These are phyloP conservation scores for Coniochaeta sp. DNA, from an alignment of 2,329 filamentous ascomycete species.

Conservation along the genomic window DNA sequence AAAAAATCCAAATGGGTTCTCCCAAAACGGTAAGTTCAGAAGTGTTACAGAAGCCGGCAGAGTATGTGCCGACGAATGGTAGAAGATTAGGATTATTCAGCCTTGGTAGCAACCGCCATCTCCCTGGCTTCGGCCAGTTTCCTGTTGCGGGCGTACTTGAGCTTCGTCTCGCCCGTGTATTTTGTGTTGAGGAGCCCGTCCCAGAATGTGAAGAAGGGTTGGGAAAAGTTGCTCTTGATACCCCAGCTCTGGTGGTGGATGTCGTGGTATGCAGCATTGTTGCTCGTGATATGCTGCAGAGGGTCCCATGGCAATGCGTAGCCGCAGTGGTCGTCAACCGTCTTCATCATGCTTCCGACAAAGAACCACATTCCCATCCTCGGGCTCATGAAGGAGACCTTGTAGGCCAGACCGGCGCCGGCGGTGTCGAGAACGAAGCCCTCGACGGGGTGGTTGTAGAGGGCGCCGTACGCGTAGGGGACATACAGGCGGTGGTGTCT, in stretches of 20 bases:
- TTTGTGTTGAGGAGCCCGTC: conserved; percentile 75
- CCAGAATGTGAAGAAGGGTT: conserved; percentile 95
- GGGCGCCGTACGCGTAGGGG: conserved; percentile 90
- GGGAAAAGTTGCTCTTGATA: conserved; percentile 90
- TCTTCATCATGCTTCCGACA: conserved; percentile 84
- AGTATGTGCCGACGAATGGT: neutral
- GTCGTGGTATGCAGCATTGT: conserved; percentile 95
- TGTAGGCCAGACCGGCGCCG: conserved; percentile 77
- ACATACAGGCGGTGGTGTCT: conserved; percentile 96
- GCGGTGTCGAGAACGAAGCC: conserved; percentile 89
- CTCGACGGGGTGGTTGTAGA: conserved; percentile 95
- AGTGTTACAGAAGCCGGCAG: neutral
- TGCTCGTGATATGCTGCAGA: conserved; percentile 82
- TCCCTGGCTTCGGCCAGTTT: conserved; percentile 32
- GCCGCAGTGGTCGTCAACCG: conserved; percentile 94
- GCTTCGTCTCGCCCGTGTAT: conserved; percentile 59
- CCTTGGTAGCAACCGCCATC: conserved; percentile 10
- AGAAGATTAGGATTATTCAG: neutral
- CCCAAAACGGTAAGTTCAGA: neutral
- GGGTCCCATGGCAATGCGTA: conserved; percentile 96
- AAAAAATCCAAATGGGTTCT: neutral
- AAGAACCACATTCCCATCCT: conserved; percentile 89
- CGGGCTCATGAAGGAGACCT: conserved; percentile 72
- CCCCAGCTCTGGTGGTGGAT: conserved; percentile 99
- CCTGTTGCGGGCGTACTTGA: conserved; percentile 34